Base-by-base conservation (phyloP, 495 filamentous ascomycete species). In the Annulohypoxylon moriforme region DNA sequence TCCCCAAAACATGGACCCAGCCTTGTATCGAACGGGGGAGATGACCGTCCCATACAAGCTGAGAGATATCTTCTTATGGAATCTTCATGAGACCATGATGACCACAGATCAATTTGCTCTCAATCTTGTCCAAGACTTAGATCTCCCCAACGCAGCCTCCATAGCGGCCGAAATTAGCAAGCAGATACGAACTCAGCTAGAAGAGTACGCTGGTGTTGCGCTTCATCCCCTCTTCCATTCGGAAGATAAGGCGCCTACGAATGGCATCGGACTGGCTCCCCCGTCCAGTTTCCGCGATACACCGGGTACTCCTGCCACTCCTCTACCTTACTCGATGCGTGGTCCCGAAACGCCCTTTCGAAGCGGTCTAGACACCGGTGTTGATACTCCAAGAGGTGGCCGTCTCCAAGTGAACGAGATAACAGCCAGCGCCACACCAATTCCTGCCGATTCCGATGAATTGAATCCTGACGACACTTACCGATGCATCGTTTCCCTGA, bases 21-120 rank as follows among this genome's bases (percentile, higher is more conserved):
- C 86, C 14, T 80, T 92, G 62, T 97, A 95, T 81, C 89, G 88
- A 72, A 82, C 84, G 24, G 91, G 90, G 29, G 94, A 98, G 42
- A 81, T 87, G 52, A 90, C 93, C 22, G 90, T 94, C 14, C 89
- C 92, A 3, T 97, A 91, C 78, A 86, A 95, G 50, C 85, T 99
- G 34, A 94, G 97, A 78, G 96, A 99, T 71, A 91, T 90, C 25
- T 98, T 99, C 76, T 80, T 98, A 24, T 99, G 96, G 96, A 99
- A 99, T 76, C 85, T 99, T 9, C 94, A 98, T 79, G 96, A 99
- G 81, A 92, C 92, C 1, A 82, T 97, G 31, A 91, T 94, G 10
- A 99, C 96, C 0, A 97, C 96, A 3, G 96, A 99, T 76, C 91
- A 95, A 71, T 99, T 98, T 79, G 96, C 96, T 4, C 86, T 90